Evolutionary conservation across 2,329 filamentous ascomycete species (phyloP), one percentile per base, ranked within the genome.

Genomic region (Sarocladium oryzae): DNA sequence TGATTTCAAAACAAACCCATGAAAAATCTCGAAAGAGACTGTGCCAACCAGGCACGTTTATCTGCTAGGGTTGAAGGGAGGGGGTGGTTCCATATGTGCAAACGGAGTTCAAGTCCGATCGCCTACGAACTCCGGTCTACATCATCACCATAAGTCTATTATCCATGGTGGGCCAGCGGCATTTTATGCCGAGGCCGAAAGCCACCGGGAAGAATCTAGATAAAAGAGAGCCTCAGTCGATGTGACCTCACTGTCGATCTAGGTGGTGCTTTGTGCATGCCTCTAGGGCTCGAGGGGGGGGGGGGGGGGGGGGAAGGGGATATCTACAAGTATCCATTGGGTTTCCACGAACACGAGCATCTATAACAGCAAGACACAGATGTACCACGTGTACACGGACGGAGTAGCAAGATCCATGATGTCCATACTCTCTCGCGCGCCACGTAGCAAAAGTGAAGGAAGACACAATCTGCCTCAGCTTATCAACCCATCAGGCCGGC

Each of bases 121-220:
- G n/a, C 18, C 16, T 6, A n/a, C 37, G 37, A 40, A 40, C 18
- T 15, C 37, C 37, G 37, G 5, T 23, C 4, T 20, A n/a, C n/a
- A n/a, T n/a, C n/a, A n/a, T n/a, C n/a, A n/a, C n/a, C n/a, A n/a
- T n/a, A n/a, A n/a, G n/a, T n/a, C n/a, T 40, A 15, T 9, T 8
- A 21, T 40, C 16, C 16, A 9, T 20, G 16, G 37, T 40, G 37
- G 37, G 37, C 15, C 37, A 7, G 16, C 37, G 37, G 37, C 37
- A 43, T 28, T 26, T 43, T 43, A 23, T 43, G 40, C 40, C 40
- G 40, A 43, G 40, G 40, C 37, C 37, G 35, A 37, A 6, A 37
- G 9, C n/a, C 10, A 11, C 35, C 10, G 16, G 37, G 37, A 40
- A 40, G 37, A 40, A 11, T 15, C 15, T 32, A 32, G 8, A 32